Evolutionary conservation across 768 basidiomycete genomes (phyloP).

Genomic region (Royoungia palumana): DNA sequence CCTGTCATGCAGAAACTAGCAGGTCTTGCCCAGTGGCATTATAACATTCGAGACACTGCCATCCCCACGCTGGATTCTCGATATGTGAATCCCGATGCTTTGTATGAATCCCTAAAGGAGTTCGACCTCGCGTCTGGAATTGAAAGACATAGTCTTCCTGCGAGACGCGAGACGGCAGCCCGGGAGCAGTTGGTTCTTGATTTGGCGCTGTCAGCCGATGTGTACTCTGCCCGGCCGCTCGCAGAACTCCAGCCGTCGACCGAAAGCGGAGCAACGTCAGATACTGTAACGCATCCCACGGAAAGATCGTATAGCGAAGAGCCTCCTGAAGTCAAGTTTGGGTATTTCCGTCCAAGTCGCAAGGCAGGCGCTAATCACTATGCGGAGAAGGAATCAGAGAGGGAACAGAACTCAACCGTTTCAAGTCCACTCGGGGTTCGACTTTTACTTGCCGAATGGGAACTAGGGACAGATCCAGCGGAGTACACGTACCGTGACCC

Average conservation of each 20-base stretch:
- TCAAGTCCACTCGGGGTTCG: constrained; percentile 52
- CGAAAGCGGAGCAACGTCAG: constrained; percentile 6
- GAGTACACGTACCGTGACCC: constrained; percentile 54
- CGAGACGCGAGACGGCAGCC: constrained; percentile 50
- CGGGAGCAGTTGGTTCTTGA: constrained; percentile 63
- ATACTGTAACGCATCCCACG: constrained; percentile 21
- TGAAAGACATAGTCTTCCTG: constrained; percentile 37
- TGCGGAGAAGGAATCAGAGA: constrained; percentile 20
- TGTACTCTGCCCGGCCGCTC: constrained; percentile 50
- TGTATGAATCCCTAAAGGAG: constrained; percentile 38
- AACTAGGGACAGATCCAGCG: constrained; percentile 48
- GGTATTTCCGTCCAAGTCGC: constrained; percentile 53
- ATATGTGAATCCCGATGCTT: constrained; percentile 31
- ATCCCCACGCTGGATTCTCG: constrained; percentile 39
- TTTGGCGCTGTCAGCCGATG: constrained; percentile 53
- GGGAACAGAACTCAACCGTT: constrained; percentile 18
- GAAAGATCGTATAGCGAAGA: constrained; percentile 50
- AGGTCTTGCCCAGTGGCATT: constrained; percentile 50
- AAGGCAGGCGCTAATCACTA: constrained; percentile 30
- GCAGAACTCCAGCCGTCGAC: constrained; percentile 15
- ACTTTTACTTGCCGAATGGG: constrained; percentile 68
- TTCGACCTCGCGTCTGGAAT: constrained; percentile 42
- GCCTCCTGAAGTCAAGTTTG: constrained; percentile 58
- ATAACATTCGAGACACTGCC: constrained; percentile 47
- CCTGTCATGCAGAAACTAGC: constrained; percentile 39